These are phyloP conservation scores for Meyerozyma carpophila DNA, from an alignment of 1,139 yeast species.

Conservation along the genomic window DNA sequence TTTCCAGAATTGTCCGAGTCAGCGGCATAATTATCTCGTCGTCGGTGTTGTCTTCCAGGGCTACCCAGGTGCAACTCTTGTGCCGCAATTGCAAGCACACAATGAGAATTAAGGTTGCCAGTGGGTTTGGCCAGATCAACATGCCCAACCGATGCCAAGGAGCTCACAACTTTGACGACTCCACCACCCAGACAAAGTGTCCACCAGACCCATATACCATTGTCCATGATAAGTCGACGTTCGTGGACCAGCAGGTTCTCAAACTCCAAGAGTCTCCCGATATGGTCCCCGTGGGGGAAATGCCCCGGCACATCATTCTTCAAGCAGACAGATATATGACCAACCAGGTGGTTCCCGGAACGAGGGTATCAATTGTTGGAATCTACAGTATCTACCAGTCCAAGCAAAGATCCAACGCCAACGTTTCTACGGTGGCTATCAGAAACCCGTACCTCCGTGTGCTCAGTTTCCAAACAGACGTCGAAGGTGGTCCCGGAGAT, in stretches of 20 bases:
- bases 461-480: constrained; percentile 79
- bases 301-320: constrained; percentile 90
- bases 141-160: constrained; percentile 76
- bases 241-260: constrained; percentile 90
- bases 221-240: constrained; percentile 87
- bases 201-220: constrained; percentile 90
- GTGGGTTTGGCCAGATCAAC: constrained; percentile 76
- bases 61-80: constrained; percentile 77
- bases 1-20: constrained; percentile 82
- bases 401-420: constrained; percentile 39
- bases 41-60: constrained; percentile 83
- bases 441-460: constrained; percentile 88
- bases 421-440: constrained; percentile 66
- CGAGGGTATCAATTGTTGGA: constrained; percentile 87
- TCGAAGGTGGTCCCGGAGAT: constrained; percentile 61
- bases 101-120: constrained; percentile 54
- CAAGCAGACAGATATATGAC: constrained; percentile 89
- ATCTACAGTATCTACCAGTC: constrained; percentile 84
- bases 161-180: constrained; percentile 43
- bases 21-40: constrained; percentile 94
- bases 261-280: constrained; percentile 96
- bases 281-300: constrained; percentile 97
- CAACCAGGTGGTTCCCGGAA: constrained; percentile 91
- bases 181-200: constrained; percentile 57
- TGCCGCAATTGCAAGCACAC: constrained; percentile 89